Conservation (phyloP, 108 stramenopile species). For the Pseudonitzschia delicatissima region DNA sequence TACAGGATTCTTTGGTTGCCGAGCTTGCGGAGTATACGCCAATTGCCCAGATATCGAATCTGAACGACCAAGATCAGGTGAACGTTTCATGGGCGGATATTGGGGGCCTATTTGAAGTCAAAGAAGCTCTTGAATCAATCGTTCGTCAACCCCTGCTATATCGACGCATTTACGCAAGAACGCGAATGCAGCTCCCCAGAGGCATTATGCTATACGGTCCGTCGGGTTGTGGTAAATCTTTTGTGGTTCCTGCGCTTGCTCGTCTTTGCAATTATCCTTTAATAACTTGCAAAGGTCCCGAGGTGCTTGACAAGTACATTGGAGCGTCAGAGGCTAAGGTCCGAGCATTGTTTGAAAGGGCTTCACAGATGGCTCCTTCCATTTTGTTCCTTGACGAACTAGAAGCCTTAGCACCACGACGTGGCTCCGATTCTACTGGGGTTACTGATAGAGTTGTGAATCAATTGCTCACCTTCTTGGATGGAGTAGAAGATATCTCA, state of each 20-base stretch:
- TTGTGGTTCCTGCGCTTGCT: conserved; percentile 87
- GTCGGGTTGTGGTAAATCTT: conserved; percentile 79
- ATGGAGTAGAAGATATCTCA: conserved; percentile 84
- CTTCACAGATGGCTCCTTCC: conserved; percentile 83
- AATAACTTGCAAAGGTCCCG: conserved; percentile 90
- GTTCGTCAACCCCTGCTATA: conserved; percentile 73
- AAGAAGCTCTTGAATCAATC: conserved; percentile 48
- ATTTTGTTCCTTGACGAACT: conserved; percentile 96
- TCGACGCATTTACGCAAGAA: conserved; percentile 55
- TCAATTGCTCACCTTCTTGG: conserved; percentile 95
- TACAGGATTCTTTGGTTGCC: conserved; percentile 1
- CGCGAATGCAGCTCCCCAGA: conserved; percentile 63
- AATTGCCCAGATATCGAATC: conserved; percentile 20
- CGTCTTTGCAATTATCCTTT: conserved; percentile 78
- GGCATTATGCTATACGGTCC: conserved; percentile 79
- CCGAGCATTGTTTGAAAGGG: conserved; percentile 87
- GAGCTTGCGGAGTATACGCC: conserved; percentile 29
- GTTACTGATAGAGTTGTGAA: conserved; percentile 99
- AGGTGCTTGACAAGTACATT: conserved; percentile 97
- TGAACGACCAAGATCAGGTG: not conserved
- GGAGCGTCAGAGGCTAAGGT: conserved; percentile 97
- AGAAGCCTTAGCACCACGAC: conserved; percentile 90
- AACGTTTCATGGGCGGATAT: conserved; percentile 53
- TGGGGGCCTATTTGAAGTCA: conserved; percentile 74
- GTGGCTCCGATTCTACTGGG: conserved; percentile 94